Percentiles rank a stretch among this genome's conserved stretches.
Conservation (phyloP, 805 yeast genomes). For the Nakazawaea pomicola region DNA sequence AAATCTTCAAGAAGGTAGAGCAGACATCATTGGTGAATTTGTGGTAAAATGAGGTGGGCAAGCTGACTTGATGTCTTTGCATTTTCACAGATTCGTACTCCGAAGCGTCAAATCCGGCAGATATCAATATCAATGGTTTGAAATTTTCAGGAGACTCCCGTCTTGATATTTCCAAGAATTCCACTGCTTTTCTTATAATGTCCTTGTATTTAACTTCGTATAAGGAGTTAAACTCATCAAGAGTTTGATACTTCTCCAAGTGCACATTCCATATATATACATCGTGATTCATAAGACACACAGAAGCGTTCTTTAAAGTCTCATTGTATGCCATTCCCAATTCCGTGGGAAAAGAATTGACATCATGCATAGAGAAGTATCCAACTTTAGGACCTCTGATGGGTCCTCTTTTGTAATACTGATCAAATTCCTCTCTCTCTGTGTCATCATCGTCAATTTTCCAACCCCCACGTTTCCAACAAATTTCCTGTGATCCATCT, state of each 20-base stretch:
- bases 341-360: slow-evolving; percentile 84
- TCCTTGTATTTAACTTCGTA: slow-evolving; percentile 59
- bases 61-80: slow-evolving; percentile 81
- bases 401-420: slow-evolving; percentile 40
- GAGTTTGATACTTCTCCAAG: slow-evolving; percentile 56
- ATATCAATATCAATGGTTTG: slow-evolving; percentile 59
- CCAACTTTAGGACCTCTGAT: slow-evolving; percentile 58
- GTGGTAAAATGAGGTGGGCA: slow-evolving; percentile 76
- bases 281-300: slow-evolving; percentile 74
- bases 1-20: slow-evolving; percentile 27
- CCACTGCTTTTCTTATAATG: slow-evolving; percentile 60
- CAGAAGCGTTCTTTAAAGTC: slow-evolving; percentile 68
- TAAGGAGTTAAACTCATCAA: slow-evolving; percentile 58
- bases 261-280: slow-evolving; percentile 83
- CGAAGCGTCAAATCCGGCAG: slow-evolving; percentile 87
- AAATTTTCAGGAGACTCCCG: slow-evolving; percentile 24
- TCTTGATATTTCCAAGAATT: slow-evolving; percentile 45
- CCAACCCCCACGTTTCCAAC: slow-evolving; percentile 74
- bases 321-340: slow-evolving; percentile 69
- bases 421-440: slow-evolving; percentile 35
- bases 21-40: slow-evolving; percentile 69
- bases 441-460: slow-evolving; percentile 40
- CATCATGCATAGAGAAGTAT: slow-evolving; percentile 79
- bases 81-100: slow-evolving; percentile 77
- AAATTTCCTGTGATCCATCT: slow-evolving; percentile 83